Base-by-base conservation (phyloP, 2,329 filamentous ascomycete genomes). In the Lecanicillium sp. region DNA sequence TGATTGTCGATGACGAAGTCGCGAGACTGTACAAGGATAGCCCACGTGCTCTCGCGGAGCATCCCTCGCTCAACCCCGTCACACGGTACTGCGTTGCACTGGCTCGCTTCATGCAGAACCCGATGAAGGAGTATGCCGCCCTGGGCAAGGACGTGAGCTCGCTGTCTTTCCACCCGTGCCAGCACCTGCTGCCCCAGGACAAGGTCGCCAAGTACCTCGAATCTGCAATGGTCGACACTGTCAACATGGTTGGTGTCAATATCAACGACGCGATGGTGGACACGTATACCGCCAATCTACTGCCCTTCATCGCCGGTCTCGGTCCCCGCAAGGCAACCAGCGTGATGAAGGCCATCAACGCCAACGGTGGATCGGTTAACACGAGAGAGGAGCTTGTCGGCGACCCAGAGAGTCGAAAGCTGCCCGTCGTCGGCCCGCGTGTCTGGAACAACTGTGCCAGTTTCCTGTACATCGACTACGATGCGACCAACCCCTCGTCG, bases 401-500 rank as follows among this genome's bases (percentile, higher is more conserved):
- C 56, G 87, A 96, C 55, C 84, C 87, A 10, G 88, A 94, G 51
- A 84, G 83, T 55, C 83, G 84, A 55, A 84, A 86, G 62, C 62
- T 85, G 5, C 84, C 85, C 0, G 87, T 93, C 3, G 88, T 97
- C 59, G 89, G 90, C 1, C 85, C 89, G 11, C 85, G 87, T 54
- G 90, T 97, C 20, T 98, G 89, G 84, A 90, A 90, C 65, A 98
- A 98, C 65, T 96, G 90, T 61, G 90, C 93, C 49, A 96, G 90
- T 70, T 97, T 97, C 71, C 70, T 98, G 29, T 94, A 83, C 62
- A 87, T 98, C 51, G 83, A 87, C 46, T 96, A 89, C 60, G 90
- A 96, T 55, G 77, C 81, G n/a, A 82, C 84, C 12, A 89, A 88
- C 57, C 78, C 84, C 2, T 78, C 86, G 12, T 88, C 90, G 1